Percentiles rank a stretch among this genome's conserved stretches.
Conservation (phyloP, 805 yeast species). For the Lipomyces yamadae region DNA sequence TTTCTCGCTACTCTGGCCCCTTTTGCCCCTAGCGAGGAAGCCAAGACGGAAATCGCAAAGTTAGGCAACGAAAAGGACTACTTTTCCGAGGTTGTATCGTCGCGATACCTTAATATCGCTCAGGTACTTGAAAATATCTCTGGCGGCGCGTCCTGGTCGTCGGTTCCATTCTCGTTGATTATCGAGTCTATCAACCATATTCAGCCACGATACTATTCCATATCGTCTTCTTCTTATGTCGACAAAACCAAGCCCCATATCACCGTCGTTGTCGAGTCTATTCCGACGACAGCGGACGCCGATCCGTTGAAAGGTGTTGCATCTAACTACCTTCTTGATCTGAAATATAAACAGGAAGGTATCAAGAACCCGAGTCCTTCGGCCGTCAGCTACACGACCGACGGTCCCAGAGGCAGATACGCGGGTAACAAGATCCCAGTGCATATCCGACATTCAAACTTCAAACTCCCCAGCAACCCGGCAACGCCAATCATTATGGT, state of each 20-base stretch:
- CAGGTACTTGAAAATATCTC: constrained; percentile 71
- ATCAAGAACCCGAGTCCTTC: constrained; percentile 45
- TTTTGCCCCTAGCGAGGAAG: constrained; percentile 74
- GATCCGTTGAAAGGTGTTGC: constrained; percentile 79
- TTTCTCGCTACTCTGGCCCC: constrained; percentile 70
- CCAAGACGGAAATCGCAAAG: constrained; percentile 53
- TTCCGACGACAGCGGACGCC: constrained; percentile 44
- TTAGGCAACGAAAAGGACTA: constrained; percentile 70
- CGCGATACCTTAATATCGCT: constrained; percentile 69
- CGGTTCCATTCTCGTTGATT: constrained; percentile 81
- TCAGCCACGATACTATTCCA: constrained; percentile 95
- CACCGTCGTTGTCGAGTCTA: constrained; percentile 87
- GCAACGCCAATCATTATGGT: constrained; percentile 83
- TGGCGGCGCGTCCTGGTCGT: constrained; percentile 67
- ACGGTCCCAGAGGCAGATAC: constrained; percentile 78
- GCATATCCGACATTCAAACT: constrained; percentile 92
- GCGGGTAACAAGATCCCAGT: constrained; percentile 68
- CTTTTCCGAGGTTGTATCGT: constrained; percentile 69
- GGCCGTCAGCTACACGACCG: constrained; percentile 65
- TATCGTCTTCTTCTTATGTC: constrained; percentile 82
- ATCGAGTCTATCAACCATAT: constrained; percentile 79
- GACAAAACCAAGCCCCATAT: constrained; percentile 78
- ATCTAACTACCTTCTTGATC: constrained; percentile 80
- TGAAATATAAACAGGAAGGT: constrained; percentile 65
- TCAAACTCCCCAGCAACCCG: constrained; percentile 88